Evolutionary conservation across 805 yeast species (phyloP), one percentile per base, ranked within the genome.

Genomic region (Hanseniaspora jakobsenii): DNA sequence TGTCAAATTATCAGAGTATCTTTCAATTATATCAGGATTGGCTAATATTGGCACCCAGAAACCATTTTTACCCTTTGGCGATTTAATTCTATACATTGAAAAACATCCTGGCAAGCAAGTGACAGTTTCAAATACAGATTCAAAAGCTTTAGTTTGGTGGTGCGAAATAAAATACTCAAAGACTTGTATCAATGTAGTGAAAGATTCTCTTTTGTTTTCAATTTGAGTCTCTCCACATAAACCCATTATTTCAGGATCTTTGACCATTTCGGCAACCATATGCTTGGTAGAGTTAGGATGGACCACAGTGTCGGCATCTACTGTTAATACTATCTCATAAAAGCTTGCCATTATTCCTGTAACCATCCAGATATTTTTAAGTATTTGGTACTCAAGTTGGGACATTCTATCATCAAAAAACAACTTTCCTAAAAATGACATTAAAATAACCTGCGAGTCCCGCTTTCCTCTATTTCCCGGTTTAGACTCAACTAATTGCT

Each of bases 381-480:
- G 63, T 51, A 86, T 68, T 57, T 81, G 91, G 55, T 73, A 85
- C 53, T 87, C 95, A 48, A 86, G 72, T 52, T 80, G 83, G 0
- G 95, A 79, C 95, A 86, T 86, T 69, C 95, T 77, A 61, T 87
- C 96, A 61, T 86, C 87, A 61, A 83, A 85, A 54, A 87, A 83
- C 16, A 86, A 72, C 53, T 77, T 79, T 62, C 86, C 95, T 55
- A 86, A 69, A 62, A 86, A 86, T 0, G 89, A 78, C 95, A 86
- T 86, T 54, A 86, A 66, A 49, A 86, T 78, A 48, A 86, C 78
- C 61, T 86, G 96, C 18, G 95, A 83, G 58, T 86, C 96, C 65
- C 96, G 81, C 62, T 86, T 86, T 64, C 96, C 96, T 69, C 96
- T 78, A 60, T 86, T 86, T 52, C 96, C 96, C 4, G 95, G 94